These are phyloP conservation scores for Bruguiera parviflora DNA, from an alignment of 345 rosid genomes.

Conservation along the genomic window DNA sequence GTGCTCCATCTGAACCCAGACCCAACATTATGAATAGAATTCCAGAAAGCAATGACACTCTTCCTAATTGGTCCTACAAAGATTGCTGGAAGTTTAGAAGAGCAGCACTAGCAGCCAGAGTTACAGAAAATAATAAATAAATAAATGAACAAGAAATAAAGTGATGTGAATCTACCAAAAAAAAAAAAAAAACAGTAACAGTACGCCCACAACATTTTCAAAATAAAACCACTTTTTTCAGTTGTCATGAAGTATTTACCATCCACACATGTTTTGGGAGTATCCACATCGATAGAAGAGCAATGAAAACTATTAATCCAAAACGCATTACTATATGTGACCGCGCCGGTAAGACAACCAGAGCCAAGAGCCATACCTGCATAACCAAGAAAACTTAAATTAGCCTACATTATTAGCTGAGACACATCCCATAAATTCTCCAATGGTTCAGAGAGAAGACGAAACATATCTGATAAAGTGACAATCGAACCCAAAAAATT, in stretches of 20 bases:
- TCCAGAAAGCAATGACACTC: constrained; percentile 83
- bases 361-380: constrained; percentile 87
- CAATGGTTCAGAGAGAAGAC: background rate
- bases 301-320: constrained; percentile 60
- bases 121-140: background rate
- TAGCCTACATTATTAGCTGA: background rate
- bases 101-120: background rate
- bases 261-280: constrained; percentile 74
- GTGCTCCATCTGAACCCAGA: constrained; percentile 81
- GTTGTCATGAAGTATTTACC: constrained; percentile 37
- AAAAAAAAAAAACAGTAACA: background rate
- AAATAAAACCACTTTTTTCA: background rate
- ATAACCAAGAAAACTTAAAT: constrained; percentile 14
- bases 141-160: background rate
- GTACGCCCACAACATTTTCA: background rate
- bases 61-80: constrained; percentile 83
- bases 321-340: constrained; percentile 69
- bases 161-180: background rate
- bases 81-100: constrained; percentile 11
- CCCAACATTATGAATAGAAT: constrained; percentile 78
- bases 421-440: background rate
- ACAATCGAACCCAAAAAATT: background rate
- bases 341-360: constrained; percentile 89
- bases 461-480: background rate
- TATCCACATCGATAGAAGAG: constrained; percentile 62